These are phyloP conservation scores for Ramularia endophylla DNA, from an alignment of 2,329 filamentous ascomycete species.

Conservation along the genomic window DNA sequence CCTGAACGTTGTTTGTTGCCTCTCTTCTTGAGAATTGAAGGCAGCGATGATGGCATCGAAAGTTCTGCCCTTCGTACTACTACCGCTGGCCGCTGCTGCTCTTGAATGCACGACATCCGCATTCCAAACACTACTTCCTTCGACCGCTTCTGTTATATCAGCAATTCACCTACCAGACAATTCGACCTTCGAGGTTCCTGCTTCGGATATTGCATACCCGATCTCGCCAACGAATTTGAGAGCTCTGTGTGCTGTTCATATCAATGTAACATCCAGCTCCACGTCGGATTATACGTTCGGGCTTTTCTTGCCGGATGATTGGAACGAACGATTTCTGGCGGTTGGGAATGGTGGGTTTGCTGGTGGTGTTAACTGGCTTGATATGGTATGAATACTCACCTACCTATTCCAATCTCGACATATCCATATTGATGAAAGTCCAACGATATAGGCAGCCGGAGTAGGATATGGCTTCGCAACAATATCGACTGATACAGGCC, in stretches of 20 bases:
- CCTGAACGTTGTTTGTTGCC: no score
- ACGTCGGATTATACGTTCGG: constrained; percentile 28
- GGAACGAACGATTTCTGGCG: constrained; percentile 32
- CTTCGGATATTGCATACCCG: constrained; percentile 36
- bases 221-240: constrained; percentile 31
- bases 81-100: constrained; percentile 5
- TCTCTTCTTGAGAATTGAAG: no score
- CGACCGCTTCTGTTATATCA: constrained; percentile 33
- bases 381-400: constrained; percentile 32
- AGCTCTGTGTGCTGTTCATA: constrained; percentile 27
- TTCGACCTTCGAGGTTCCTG: constrained; percentile 35
- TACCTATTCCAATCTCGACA: no score
- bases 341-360: constrained; percentile 44
- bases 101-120: constrained; percentile 30
- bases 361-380: constrained; percentile 44
- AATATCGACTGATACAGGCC: constrained; percentile 43
- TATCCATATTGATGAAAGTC: background rate
- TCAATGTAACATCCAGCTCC: constrained; percentile 26
- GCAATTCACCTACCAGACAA: constrained; percentile 29
- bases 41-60: background rate
- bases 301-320: constrained; percentile 28
- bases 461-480: constrained; percentile 38
- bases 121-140: constrained; percentile 31
- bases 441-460: constrained; percentile 25
- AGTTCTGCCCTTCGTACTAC: constrained; percentile 4